Evolutionary conservation across 1,284 basidiomycete genomes (phyloP).

Genomic region (Vanrija humicola): DNA sequence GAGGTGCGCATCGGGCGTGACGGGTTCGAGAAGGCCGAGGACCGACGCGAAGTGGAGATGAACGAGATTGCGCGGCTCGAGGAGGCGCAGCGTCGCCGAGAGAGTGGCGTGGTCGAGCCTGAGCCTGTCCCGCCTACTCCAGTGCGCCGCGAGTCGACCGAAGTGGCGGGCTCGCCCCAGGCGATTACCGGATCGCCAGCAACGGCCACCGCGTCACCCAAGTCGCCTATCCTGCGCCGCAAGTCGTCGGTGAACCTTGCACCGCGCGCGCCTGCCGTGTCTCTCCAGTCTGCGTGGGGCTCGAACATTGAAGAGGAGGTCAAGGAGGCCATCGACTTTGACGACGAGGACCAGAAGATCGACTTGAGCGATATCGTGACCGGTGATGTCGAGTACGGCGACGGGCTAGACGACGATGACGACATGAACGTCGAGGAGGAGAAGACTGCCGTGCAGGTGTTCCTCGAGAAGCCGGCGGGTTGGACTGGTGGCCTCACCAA

Average conservation of each 20-base stretch:
- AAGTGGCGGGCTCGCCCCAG: conserved; percentile 1
- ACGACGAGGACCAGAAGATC: conserved; percentile 25
- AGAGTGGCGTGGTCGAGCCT: neutral
- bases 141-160: neutral
- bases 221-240: neutral
- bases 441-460: conserved; percentile 14
- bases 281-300: conserved; percentile 17
- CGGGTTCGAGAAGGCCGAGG: conserved; percentile 37
- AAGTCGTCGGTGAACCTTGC: neutral
- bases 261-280: neutral
- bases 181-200: neutral
- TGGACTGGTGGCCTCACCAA: conserved; percentile 37
- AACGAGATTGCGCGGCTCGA: conserved; percentile 2
- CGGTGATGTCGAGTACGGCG: conserved; percentile 4
- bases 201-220: neutral
- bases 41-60: conserved; percentile 9
- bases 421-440: conserved; percentile 16
- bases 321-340: conserved; percentile 1
- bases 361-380: conserved; percentile 40
- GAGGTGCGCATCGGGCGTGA: conserved; percentile 36
- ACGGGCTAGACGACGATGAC: conserved; percentile 7
- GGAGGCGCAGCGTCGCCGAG: conserved; percentile 13
- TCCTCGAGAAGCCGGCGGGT: conserved; percentile 20
- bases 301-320: neutral
- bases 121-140: neutral